These are phyloP conservation scores for Tremellales sp. DNA, from an alignment of 1,284 basidiomycete genomes.

Conservation along the genomic window DNA sequence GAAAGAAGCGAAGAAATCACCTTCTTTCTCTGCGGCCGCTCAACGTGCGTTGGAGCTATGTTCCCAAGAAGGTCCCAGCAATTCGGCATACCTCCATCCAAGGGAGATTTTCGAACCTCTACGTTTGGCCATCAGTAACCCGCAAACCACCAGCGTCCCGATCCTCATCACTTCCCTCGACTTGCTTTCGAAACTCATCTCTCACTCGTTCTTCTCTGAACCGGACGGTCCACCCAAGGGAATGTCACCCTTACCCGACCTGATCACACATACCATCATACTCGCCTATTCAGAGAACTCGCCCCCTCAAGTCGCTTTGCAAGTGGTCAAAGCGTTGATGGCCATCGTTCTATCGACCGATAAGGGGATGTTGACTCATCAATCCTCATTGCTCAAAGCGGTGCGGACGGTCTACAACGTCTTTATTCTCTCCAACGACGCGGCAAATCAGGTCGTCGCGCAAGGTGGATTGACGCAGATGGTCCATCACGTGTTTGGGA, in stretches of 20 bases:
- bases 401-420: conserved; percentile 96
- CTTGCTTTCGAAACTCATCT: conserved; percentile 92
- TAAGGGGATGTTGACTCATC: conserved; percentile 70
- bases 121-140: conserved; percentile 68
- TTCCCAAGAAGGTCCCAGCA: conserved; percentile 59
- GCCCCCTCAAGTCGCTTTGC: conserved; percentile 82
- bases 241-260: conserved; percentile 72
- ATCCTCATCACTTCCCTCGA: conserved; percentile 92
- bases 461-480: conserved; percentile 95
- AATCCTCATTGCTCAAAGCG: conserved; percentile 87
- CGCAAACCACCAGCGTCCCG: conserved; percentile 81
- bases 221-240: conserved; percentile 53
- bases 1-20: conserved; percentile 80
- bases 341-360: conserved; percentile 79
- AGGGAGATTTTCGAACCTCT: conserved; percentile 89
- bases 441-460: conserved; percentile 91
- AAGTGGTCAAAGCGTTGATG: conserved; percentile 90
- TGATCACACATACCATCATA: conserved; percentile 90
- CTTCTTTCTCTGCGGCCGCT: conserved; percentile 73
- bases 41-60: conserved; percentile 79
- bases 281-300: conserved; percentile 83
- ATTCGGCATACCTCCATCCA: conserved; percentile 52
- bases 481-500: conserved; percentile 89
- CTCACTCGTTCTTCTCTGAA: conserved; percentile 82
- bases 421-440: conserved; percentile 81